phyloP scores from a whole-genome alignment of 2,329 filamentous ascomycete genomes.

The Botrytis tulipae region DNA sequence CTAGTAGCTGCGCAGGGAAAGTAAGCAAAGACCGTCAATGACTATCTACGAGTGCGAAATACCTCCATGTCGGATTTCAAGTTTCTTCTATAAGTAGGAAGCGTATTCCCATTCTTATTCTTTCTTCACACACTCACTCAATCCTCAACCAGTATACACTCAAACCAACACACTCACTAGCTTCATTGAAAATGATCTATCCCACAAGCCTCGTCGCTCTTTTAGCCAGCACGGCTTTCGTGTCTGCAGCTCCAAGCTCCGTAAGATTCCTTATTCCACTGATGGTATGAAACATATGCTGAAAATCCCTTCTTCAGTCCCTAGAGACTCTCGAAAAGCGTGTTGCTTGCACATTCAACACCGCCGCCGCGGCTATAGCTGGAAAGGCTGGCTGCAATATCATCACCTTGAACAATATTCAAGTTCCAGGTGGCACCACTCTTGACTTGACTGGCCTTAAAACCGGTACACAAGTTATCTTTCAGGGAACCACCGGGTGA shows the following conservation, averaged over 20 bases:
- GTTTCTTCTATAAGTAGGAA: not conserved
- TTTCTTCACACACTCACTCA: not conserved
- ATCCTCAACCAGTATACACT: not conserved
- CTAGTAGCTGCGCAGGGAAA: too few relatives aligned
- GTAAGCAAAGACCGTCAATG: too few relatives aligned
- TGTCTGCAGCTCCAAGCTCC: not conserved
- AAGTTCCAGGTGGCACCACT: constrained; percentile 57
- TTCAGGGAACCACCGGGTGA: not conserved
- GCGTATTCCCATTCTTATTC: not conserved
- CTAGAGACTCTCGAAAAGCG: constrained; percentile 11
- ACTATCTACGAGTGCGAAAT: too few relatives aligned
- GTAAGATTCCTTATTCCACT: not conserved
- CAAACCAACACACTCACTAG: not conserved
- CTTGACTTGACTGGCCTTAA: constrained; percentile 55
- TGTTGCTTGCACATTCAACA: constrained; percentile 52
- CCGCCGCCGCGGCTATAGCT: constrained; percentile 44
- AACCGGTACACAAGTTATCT: constrained; percentile 43
- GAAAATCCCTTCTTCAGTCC: not conserved
- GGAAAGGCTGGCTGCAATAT: constrained; percentile 51
- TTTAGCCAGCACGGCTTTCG: not conserved
- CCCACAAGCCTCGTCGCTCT: not conserved
- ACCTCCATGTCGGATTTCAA: not conserved
- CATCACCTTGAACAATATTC: constrained; percentile 52
- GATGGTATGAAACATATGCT: not conserved
- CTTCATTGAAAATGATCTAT: not conserved